phyloP scores from a whole-genome alignment of 169 alveolate species.

The Plasmodium knowlesi region DNA sequence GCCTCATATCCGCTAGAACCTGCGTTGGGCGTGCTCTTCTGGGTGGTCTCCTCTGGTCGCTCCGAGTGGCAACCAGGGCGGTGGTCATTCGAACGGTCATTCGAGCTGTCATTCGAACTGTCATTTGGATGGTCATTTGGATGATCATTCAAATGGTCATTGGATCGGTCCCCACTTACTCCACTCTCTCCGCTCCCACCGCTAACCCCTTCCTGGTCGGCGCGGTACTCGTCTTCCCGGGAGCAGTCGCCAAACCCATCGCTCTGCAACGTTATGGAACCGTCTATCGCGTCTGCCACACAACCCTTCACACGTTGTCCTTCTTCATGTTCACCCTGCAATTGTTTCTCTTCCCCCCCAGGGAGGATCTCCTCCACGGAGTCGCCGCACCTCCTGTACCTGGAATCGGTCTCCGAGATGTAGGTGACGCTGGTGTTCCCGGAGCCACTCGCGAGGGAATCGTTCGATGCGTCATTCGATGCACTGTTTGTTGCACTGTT shows the following conservation, averaged over 20 bases:
- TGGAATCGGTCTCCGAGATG: neutral
- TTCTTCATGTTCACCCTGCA: too few species aligned
- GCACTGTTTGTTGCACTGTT: neutral
- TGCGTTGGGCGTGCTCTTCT: neutral
- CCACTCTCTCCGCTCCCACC: neutral
- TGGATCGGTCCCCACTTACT: neutral
- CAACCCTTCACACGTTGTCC: too few species aligned
- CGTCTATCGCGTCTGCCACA: neutral
- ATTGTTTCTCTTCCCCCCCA: neutral
- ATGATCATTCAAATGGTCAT: too few species aligned
- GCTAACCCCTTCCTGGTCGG: neutral
- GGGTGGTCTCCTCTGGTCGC: neutral
- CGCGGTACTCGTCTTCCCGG: neutral
- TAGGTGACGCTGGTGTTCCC: neutral
- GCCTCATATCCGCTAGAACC: neutral
- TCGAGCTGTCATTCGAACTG: too few species aligned
- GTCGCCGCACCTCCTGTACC: neutral
- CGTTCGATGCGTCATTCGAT: neutral
- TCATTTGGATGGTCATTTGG: too few species aligned
- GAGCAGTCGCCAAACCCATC: neutral
- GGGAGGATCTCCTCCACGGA: neutral
- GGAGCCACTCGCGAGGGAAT: neutral
- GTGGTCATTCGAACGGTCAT: too few species aligned
- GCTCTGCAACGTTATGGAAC: neutral
- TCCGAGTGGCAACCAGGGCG: neutral